phyloP scores from a whole-genome alignment of 768 basidiomycete genomes.

The Lepiota brunneoincarnata region DNA sequence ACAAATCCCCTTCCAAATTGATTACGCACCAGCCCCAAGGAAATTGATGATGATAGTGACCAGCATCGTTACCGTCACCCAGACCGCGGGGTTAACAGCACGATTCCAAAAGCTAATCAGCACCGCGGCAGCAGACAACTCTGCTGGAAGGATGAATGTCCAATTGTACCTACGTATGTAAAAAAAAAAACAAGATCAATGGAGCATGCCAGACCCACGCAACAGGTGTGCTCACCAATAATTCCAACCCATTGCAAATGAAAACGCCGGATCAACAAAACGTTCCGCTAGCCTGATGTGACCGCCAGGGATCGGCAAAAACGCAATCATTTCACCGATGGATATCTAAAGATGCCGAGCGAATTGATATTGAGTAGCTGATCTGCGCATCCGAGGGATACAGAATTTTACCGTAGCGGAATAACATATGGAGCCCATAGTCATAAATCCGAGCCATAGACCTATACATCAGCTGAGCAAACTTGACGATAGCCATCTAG shows the following conservation, averaged over 20 bases:
- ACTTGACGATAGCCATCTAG: not conserved
- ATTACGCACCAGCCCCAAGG: conserved; percentile 55
- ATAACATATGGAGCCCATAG: conserved; percentile 67
- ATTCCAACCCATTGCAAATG: conserved; percentile 56
- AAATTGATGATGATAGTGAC: conserved; percentile 77
- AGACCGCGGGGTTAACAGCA: conserved; percentile 61
- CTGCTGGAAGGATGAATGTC: conserved; percentile 67
- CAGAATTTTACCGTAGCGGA: conserved; percentile 56
- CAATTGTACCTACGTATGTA: conserved; percentile 62
- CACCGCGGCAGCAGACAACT: conserved; percentile 74
- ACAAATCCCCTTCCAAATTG: not conserved
- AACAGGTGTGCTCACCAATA: conserved; percentile 32
- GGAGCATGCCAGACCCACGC: conserved; percentile 26
- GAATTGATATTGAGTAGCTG: not conserved
- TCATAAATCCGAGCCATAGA: conserved; percentile 67
- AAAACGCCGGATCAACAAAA: conserved; percentile 75
- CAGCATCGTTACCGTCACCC: conserved; percentile 75
- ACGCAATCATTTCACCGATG: conserved; percentile 75
- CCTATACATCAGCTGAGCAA: conserved; percentile 26
- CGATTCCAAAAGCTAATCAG: conserved; percentile 73
- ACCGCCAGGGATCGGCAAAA: conserved; percentile 73
- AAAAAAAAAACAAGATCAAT: too few species aligned
- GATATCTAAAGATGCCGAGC: conserved; percentile 43
- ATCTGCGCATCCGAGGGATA: not conserved
- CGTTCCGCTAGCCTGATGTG: conserved; percentile 82